A percentile compares a stretch with the other conserved stretches of the same genome.
phyloP scores from a whole-genome alignment of 192 early-diverging fungal genomes.

The Chytriomyces hyalinus region DNA sequence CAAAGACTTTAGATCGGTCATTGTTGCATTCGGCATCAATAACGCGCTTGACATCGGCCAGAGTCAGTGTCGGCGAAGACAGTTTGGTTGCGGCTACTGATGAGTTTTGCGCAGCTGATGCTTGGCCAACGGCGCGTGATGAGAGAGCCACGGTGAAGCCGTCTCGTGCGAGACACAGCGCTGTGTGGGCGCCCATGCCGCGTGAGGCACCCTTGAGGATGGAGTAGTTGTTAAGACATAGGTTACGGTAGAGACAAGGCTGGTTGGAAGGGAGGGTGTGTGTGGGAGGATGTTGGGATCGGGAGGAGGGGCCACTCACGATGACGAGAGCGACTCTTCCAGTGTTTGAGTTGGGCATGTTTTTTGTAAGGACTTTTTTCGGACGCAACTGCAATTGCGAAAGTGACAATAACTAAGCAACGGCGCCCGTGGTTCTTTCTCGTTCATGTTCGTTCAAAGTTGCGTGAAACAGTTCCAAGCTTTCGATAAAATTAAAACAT shows the following conservation, averaged over 20 bases:
- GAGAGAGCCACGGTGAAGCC: constrained; percentile 14
- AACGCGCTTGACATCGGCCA: background rate
- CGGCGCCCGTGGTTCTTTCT: too few species aligned
- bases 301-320: background rate
- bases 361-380: background rate
- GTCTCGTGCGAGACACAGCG: background rate
- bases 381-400: background rate
- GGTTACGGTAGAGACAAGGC: background rate
- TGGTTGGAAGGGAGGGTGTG: too few species aligned
- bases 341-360: background rate
- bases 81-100: background rate
- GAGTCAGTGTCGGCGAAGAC: background rate
- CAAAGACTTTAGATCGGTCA: background rate
- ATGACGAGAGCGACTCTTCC: constrained; percentile 12
- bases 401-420: background rate
- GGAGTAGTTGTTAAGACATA: background rate
- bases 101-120: background rate
- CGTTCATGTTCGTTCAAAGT: too few species aligned
- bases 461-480: too few species aligned
- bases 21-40: constrained; percentile 3
- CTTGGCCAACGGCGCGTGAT: background rate
- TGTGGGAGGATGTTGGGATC: too few species aligned
- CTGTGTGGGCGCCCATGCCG: constrained; percentile 20
- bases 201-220: constrained; percentile 20
- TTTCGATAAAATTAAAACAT: too few species aligned